Base-by-base conservation (phyloP, 106 monocot species). In the Vanilla planifolia region DNA sequence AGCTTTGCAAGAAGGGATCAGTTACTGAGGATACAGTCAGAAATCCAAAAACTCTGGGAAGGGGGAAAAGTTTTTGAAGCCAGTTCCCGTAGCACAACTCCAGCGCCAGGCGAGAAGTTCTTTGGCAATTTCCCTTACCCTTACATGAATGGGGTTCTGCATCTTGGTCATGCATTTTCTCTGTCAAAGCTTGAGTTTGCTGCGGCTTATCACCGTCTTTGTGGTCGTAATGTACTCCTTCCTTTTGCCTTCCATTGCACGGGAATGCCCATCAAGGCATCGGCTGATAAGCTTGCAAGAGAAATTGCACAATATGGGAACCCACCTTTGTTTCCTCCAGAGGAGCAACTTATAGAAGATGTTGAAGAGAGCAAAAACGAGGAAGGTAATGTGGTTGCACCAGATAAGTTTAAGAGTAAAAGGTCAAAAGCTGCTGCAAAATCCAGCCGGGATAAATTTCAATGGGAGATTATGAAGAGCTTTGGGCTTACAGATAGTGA, bases 231-330 rank as follows among this genome's bases (percentile, higher is more conserved):
- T 42, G 89, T 94, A 5, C 80, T 94, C 11, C 69, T 93, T 16
- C 93, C 93, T 11, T 93, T 93, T 61, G 93, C 77, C 5, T 93
- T 93, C 70, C 93, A 93, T 53, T 93, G 93, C 82, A 93, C 93
- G 1, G 89, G 93, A 5, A 93, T 93, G 93, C 89, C 94, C 5
- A 94, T 94, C 48, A 94, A 94, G 70, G 94, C 94, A 16, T 89
- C 94, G 2, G 89, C 94, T 13, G 89, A 94, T 59, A 94, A 94
- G 53, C 77, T 89, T 34, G 72, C 69, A 20, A 65, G 89, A 37
- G 94, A 94, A 70, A 72, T 75, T 5, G 24, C 69, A 16, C 51
- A 64, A 34, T 94, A 64, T 51, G 94, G 89, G 14, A 78, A 77
- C 30, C 94, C 94, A 1, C 94, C 94, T 7, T 58, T 76, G 15